A percentile compares a stretch with the other conserved stretches of the same genome.
phyloP scores from a whole-genome alignment of 176 grass and related monocot species.

The Oryza officinalis region DNA sequence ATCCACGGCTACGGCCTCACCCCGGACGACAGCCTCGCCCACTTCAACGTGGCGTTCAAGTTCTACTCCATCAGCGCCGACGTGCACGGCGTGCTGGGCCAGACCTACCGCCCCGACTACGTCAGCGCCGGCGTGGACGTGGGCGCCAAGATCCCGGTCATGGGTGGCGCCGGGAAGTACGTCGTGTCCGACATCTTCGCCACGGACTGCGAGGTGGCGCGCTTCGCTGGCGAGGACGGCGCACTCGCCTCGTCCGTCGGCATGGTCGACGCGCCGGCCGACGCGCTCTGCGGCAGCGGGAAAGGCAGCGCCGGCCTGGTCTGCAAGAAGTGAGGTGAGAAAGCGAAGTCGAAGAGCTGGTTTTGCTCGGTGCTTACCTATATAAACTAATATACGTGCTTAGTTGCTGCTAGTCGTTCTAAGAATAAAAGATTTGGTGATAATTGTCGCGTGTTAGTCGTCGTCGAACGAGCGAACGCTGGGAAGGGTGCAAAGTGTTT shows the following conservation, averaged over 20 bases:
- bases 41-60: constrained; percentile 64
- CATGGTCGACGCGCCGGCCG: constrained; percentile 29
- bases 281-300: constrained; percentile 42
- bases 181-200: constrained; percentile 44
- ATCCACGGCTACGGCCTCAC: constrained; percentile 43
- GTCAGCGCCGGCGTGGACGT: constrained; percentile 43
- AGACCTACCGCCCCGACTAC: constrained; percentile 50
- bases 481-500: background rate
- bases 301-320: constrained; percentile 47
- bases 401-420: constrained; percentile 23
- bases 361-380: constrained; percentile 3
- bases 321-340: constrained; percentile 54
- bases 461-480: background rate
- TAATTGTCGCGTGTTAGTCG: background rate
- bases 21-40: constrained; percentile 51
- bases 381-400: constrained; percentile 4
- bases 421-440: background rate
- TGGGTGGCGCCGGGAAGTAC: constrained; percentile 43
- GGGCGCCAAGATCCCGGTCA: constrained; percentile 52
- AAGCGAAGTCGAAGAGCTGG: background rate
- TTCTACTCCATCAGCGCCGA: constrained; percentile 49
- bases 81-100: constrained; percentile 62
- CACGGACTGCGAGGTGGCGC: constrained; percentile 47
- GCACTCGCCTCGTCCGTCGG: background rate
- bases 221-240: constrained; percentile 33